Evolutionary conservation across 129 eudicot species (phyloP), one percentile per base, ranked within the genome.

Genomic region (Chrysanthemum makinoi): DNA sequence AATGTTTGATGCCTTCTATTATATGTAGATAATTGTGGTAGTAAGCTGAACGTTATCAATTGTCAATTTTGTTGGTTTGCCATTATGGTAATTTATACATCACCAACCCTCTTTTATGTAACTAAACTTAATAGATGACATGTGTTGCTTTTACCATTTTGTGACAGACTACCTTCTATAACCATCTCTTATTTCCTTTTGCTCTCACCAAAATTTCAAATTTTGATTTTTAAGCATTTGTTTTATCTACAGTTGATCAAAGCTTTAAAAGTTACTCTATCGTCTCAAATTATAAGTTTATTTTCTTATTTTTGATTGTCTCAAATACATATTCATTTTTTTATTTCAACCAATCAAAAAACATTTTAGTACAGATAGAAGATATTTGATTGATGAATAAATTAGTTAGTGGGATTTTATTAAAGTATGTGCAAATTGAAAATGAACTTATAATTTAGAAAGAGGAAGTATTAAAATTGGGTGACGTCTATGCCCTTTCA

Each of bases 41-140:
- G 56, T 56, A 22, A 39, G 62, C 61, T 56, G 55, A 70, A 70
- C 54, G n/a, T 57, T 14, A 46, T 57, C 66, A 70, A 65, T 70
- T 39, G 75, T 70, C 75, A 56, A 70, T 57, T 70, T 57, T 70
- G 66, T 70, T 53, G 65, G 47, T 70, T 70, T 70, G 75, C 66
- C 66, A 70, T 70, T 17, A 70, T 70, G 65, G 43, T 70, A 43
- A 57, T 19, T 56, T 39, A 70, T 70, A 19, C 55, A 70, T 57
- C 66, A 70, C 75, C 66, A 70, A 70, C 75, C 75, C 55, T 53
- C 65, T 70, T 56, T 70, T 56, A 70, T 70, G 75, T 35, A 71
- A 71, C 56, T 16, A 55, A 57, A 43, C 44, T 70, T 57, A 18
- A n/a, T 19, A 8, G 56, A 39, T 57, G 20, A 56, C 56, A 39